A percentile compares a stretch with the other conserved stretches of the same genome.
These are phyloP conservation scores for Monilinia laxa DNA, from an alignment of 2,329 filamentous ascomycete genomes.

Conservation along the genomic window DNA sequence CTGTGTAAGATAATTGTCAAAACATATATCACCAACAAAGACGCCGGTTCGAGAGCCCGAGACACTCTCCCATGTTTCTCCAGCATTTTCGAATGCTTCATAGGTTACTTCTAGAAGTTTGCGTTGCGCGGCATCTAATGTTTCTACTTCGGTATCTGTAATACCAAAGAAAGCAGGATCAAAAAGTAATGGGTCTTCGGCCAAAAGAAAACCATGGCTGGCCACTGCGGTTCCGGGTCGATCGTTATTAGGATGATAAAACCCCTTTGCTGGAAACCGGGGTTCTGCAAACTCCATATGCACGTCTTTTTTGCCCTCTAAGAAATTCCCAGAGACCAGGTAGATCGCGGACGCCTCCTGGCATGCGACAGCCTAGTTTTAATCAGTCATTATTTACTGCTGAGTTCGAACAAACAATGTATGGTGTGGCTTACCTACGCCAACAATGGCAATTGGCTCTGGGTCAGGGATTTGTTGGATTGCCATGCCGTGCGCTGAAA, in stretches of 20 bases:
- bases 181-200: conserved; percentile 20
- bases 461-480: not conserved
- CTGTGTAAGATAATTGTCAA: conserved; percentile 27
- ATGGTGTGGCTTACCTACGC: not conserved
- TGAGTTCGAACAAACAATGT: not conserved
- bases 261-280: conserved; percentile 25
- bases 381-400: not conserved
- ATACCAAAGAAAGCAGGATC: conserved; percentile 33
- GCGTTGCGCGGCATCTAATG: conserved; percentile 50
- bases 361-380: not conserved
- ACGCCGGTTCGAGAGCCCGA: conserved; percentile 30
- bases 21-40: conserved; percentile 32
- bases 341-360: conserved; percentile 3
- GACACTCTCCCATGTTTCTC: conserved; percentile 25
- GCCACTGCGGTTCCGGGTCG: not conserved
- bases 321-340: conserved; percentile 25
- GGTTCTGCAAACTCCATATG: no score
- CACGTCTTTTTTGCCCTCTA: no score
- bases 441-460: conserved; percentile 8
- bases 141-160: conserved; percentile 30
- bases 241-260: not conserved
- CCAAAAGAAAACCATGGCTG: not conserved
- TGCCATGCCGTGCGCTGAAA: not conserved
- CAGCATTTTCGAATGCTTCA: conserved; percentile 38
- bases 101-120: conserved; percentile 47